phyloP scores from a whole-genome alignment of 768 basidiomycete genomes.

The Boletellus ananiceps region DNA sequence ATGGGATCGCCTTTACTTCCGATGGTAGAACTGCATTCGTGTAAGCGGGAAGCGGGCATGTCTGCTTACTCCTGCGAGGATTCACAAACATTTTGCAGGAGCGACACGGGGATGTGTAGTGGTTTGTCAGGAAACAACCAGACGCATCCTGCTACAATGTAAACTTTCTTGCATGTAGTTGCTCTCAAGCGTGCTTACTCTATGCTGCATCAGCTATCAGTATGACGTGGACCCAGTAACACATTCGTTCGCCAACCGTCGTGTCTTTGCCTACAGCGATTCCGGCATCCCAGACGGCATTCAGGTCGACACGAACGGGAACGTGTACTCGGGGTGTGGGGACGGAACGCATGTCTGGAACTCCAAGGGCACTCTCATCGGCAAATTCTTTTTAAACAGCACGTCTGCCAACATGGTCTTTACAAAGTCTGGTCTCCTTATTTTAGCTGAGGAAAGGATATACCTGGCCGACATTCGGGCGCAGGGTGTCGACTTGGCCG shows the following conservation, averaged over 20 bases:
- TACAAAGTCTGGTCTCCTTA: conserved; percentile 38
- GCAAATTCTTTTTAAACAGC: conserved; percentile 54
- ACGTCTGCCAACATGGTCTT: conserved; percentile 37
- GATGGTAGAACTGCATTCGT: conserved; percentile 65
- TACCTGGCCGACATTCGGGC: conserved; percentile 37
- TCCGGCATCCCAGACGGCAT: conserved; percentile 66
- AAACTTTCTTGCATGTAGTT: conserved; percentile 21
- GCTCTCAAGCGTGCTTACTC: background rate
- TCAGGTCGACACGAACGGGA: conserved; percentile 58
- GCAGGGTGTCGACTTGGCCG: conserved; percentile 21
- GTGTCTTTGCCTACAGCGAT: conserved; percentile 64
- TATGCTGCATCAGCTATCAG: conserved; percentile 48
- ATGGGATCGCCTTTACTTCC: conserved; percentile 68
- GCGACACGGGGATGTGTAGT: conserved; percentile 31
- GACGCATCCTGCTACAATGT: conserved; percentile 69
- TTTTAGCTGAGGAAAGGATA: conserved; percentile 37
- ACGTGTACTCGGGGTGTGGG: conserved; percentile 63
- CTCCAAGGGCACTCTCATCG: conserved; percentile 50
- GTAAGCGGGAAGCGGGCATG: conserved; percentile 28
- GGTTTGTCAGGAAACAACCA: conserved; percentile 49
- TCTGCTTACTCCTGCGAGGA: background rate
- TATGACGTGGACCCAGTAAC: conserved; percentile 62
- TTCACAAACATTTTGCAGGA: conserved; percentile 21
- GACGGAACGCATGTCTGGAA: conserved; percentile 68
- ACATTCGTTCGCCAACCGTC: conserved; percentile 52